Evolutionary conservation across 345 rosid species (phyloP).

Genomic region (Syzygium jambos): DNA sequence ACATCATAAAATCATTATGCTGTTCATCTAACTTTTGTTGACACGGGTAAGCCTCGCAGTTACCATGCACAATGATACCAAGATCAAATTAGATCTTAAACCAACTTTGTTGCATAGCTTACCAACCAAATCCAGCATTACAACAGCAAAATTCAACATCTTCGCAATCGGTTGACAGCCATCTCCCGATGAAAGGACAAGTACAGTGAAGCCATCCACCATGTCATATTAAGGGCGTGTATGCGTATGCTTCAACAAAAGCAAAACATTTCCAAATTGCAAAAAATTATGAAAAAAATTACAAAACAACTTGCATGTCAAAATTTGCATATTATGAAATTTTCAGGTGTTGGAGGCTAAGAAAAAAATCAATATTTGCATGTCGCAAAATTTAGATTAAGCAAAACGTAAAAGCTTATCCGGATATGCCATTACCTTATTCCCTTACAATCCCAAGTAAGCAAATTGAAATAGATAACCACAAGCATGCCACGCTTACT

Average conservation of each 20-base stretch:
- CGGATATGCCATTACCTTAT: fast-evolving
- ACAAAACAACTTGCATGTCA: no score
- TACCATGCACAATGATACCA: background rate
- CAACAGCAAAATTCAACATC: background rate
- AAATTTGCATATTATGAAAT: no score
- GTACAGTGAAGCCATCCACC: background rate
- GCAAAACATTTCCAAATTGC: no score
- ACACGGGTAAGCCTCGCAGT: background rate
- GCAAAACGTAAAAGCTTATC: no score
- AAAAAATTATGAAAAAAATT: no score
- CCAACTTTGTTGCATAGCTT: background rate
- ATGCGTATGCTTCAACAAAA: background rate
- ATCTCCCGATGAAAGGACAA: background rate
- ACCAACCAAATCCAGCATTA: background rate
- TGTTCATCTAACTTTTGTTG: background rate
- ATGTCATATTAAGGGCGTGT: background rate
- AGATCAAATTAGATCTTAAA: background rate
- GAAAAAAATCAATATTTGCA: no score
- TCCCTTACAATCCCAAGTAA: background rate
- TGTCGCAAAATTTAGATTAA: no score
- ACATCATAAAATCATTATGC: background rate
- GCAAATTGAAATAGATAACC: background rate
- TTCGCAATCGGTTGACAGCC: background rate
- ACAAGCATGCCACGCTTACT: no score
- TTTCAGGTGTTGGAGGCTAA: no score